Percentiles rank a stretch among this genome's conserved stretches.
Evolutionary conservation across 2,329 filamentous ascomycete species (phyloP).

Genomic region (Colletotrichum limetticola): DNA sequence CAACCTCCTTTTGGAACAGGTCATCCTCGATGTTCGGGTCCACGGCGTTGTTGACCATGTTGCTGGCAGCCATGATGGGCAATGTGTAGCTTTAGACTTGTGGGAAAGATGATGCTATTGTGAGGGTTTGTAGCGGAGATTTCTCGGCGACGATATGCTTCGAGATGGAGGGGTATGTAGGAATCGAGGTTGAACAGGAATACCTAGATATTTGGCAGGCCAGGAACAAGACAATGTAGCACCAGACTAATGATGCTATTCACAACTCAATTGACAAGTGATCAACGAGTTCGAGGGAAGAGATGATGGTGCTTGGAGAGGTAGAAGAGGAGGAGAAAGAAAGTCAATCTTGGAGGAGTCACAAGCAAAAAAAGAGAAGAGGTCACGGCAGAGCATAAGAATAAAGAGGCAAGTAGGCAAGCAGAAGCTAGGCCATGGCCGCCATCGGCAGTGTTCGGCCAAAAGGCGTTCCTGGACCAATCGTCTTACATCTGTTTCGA

Average conservation of each 20-base stretch:
- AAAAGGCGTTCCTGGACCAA: constrained; percentile 35
- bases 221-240: neutral
- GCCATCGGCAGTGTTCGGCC: constrained; percentile 35
- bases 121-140: neutral
- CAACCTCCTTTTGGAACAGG: constrained; percentile 83
- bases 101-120: neutral
- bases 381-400: constrained; percentile 7
- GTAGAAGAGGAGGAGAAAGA: constrained; percentile 33
- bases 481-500: constrained; percentile 35
- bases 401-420: constrained; percentile 22
- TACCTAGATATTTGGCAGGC: neutral
- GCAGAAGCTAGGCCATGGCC: constrained; percentile 30
- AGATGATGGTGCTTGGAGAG: constrained; percentile 12
- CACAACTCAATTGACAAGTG: constrained; percentile 10
- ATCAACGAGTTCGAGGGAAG: constrained; percentile 19
- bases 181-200: neutral
- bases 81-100: neutral
- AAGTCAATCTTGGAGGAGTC: constrained; percentile 35
- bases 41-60: constrained; percentile 69
- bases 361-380: constrained; percentile 32
- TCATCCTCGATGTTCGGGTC: constrained; percentile 70
- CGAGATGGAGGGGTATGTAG: neutral
- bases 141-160: neutral
- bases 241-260: constrained; percentile 32
- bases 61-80: constrained; percentile 67